Evolutionary conservation across 2,329 filamentous ascomycete species (phyloP), one percentile per base, ranked within the genome.

Genomic region (Hypoxylon sp.): DNA sequence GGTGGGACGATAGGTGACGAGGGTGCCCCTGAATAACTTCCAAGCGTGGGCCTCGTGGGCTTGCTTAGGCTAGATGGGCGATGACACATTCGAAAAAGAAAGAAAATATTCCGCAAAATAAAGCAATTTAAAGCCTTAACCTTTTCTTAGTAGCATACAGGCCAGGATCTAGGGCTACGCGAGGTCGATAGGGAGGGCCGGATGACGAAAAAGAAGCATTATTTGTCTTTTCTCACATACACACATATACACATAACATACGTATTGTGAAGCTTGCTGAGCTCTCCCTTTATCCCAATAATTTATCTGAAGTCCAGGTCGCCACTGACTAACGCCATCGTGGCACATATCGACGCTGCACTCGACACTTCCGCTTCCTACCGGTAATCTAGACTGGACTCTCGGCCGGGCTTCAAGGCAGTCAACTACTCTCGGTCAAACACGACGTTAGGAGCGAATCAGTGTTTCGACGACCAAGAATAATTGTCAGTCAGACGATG

Each of bases 71-170:
- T 58, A 64, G 56, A 65, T 66, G 65, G 62, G 60, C 53, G 30
- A 54, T 57, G 47, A 56, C 58, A 50, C 55, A 49, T 57, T 62
- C 32, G 41, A 65, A 52, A 55, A 59, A 57, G 58, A 56, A 59
- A 67, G 63, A 57, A 64, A 69, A 57, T 62, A 57, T 50, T 58
- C 66, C 64, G 56, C 67, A 62, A 71, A 68, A 72, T 70, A 70
- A 69, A 62, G 62, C 63, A 74, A 72, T 72, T 73, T 72, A 73
- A 71, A 71, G 71, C 69, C 49, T 64, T 66, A 48, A 56, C 60
- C 55, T 59, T 68, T 65, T 68, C 59, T 70, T 66, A 58, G 62
- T 24, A 64, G 58, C 61, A 58, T 58, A 65, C 62, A 65, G 41
- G 64, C 52, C 58, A 56, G 41, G 41, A 51, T n/a, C 70, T 69